Evolutionary conservation across 176 grass and related monocot species (phyloP).

Genomic region (Phoenix dactylifera): DNA sequence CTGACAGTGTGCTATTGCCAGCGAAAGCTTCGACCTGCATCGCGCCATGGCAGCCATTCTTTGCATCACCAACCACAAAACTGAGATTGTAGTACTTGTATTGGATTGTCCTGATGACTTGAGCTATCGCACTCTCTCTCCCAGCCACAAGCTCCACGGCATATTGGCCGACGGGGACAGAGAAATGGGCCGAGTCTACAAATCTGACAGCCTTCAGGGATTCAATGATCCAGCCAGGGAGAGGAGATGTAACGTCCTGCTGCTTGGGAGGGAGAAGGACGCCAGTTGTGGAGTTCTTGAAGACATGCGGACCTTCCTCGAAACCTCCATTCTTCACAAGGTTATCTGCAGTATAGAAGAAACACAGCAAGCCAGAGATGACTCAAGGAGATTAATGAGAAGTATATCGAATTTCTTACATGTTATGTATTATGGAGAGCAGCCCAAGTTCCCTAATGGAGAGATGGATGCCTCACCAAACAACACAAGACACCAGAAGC

Average conservation of each 20-base stretch:
- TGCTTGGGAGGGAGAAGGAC: constrained; percentile 41
- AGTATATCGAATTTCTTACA: no score
- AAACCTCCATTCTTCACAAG: constrained; percentile 82
- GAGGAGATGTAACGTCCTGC: constrained; percentile 69
- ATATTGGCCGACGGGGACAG: constrained; percentile 53
- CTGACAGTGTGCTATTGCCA: constrained; percentile 67
- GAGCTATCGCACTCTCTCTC: constrained; percentile 87
- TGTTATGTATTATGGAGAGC: no score
- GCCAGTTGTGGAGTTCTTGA: constrained; percentile 55
- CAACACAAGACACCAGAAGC: no score
- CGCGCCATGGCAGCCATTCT: constrained; percentile 85
- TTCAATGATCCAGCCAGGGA: constrained; percentile 94
- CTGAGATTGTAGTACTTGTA: constrained; percentile 66
- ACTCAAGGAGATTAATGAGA: no score
- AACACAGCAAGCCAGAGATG: no score
- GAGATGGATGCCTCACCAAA: no score
- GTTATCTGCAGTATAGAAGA: constrained; percentile 36
- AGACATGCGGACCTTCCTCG: constrained; percentile 34
- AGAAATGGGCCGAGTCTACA: constrained; percentile 76
- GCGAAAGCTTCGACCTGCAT: constrained; percentile 89
- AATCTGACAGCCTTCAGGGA: constrained; percentile 95
- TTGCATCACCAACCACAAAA: constrained; percentile 71
- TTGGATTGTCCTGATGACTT: constrained; percentile 74
- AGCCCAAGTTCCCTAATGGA: no score
- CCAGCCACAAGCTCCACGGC: constrained; percentile 94